Percentiles rank a stretch among this genome's conserved stretches.
These are phyloP conservation scores for Cetraspora pellucida DNA, from an alignment of 192 early-diverging fungal genomes.

Conservation along the genomic window DNA sequence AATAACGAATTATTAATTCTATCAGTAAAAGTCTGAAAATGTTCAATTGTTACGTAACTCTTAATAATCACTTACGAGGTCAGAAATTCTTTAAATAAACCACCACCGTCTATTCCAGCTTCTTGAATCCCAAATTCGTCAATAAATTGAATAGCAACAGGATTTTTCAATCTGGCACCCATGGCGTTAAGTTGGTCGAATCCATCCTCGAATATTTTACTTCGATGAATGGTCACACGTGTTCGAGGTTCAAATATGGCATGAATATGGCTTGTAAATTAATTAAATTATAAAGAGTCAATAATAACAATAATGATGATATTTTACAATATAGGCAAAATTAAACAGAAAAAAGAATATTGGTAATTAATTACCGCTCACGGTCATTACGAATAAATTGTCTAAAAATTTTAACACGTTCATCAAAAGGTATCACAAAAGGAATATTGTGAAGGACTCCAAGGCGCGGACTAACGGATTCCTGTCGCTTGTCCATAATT, in stretches of 20 bases:
- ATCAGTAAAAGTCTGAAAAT: background rate
- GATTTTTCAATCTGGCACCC: slow-evolving; percentile 69
- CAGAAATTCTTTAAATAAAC: slow-evolving; percentile 97
- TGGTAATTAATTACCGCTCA: slow-evolving; percentile 24
- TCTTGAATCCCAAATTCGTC: slow-evolving; percentile 82
- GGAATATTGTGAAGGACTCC: slow-evolving; percentile 80
- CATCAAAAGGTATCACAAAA: slow-evolving; percentile 91
- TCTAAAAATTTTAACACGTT: slow-evolving; percentile 84
- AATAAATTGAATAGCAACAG: slow-evolving; percentile 84
- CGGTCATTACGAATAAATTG: slow-evolving; percentile 75
- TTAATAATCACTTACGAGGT: slow-evolving; percentile 56
- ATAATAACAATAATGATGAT: background rate
- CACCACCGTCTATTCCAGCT: slow-evolving; percentile 95
- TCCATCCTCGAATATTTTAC: slow-evolving; percentile 89
- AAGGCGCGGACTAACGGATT: slow-evolving; percentile 54
- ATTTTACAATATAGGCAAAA: background rate
- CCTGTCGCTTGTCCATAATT: slow-evolving; percentile 35
- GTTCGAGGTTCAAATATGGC: slow-evolving; percentile 35
- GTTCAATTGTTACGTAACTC: background rate
- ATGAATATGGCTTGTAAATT: background rate
- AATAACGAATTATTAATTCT: slow-evolving; percentile 17
- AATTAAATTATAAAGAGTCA: background rate
- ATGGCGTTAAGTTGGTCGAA: slow-evolving; percentile 72
- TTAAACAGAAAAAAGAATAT: background rate
- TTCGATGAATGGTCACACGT: slow-evolving; percentile 67